These are phyloP conservation scores for Colletotrichum tabaci DNA, from an alignment of 2,329 filamentous ascomycete species.

Conservation along the genomic window DNA sequence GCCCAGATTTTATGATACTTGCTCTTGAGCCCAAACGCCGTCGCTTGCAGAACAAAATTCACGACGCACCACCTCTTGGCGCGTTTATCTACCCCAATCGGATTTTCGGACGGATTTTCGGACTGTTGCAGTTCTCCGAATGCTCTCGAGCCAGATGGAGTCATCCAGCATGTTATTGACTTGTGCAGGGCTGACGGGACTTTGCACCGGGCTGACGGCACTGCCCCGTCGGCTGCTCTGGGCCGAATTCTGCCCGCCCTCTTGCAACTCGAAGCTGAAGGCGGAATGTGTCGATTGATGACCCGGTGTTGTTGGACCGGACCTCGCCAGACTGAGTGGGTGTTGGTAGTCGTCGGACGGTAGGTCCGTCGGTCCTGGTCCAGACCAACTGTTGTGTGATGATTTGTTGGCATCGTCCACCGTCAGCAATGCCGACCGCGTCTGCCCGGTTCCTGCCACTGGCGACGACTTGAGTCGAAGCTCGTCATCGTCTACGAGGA, in stretches of 20 bases:
- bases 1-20: constrained; percentile 2
- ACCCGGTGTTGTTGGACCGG: constrained; percentile 56
- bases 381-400: constrained; percentile 60
- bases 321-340: constrained; percentile 69
- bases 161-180: constrained; percentile 90
- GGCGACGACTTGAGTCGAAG: constrained; percentile 45
- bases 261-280: constrained; percentile 73
- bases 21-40: constrained; percentile 30
- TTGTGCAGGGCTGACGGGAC: constrained; percentile 77
- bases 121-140: constrained; percentile 87
- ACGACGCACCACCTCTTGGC: constrained; percentile 3
- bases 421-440: constrained; percentile 52
- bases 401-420: constrained; percentile 54
- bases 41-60: constrained; percentile 24
- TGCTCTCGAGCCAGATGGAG: constrained; percentile 94
- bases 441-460: constrained; percentile 46
- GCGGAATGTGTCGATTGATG: constrained; percentile 64
- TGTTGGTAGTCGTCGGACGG: constrained; percentile 60
- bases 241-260: constrained; percentile 53
- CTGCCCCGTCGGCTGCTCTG: constrained; percentile 75
- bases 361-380: constrained; percentile 56
- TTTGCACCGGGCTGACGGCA: constrained; percentile 78
- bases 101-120: constrained; percentile 56
- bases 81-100: constrained; percentile 33
- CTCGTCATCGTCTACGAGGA: constrained; percentile 83